Conservation (phyloP, 495 filamentous ascomycete species). For the Aspergillus panamensis region DNA sequence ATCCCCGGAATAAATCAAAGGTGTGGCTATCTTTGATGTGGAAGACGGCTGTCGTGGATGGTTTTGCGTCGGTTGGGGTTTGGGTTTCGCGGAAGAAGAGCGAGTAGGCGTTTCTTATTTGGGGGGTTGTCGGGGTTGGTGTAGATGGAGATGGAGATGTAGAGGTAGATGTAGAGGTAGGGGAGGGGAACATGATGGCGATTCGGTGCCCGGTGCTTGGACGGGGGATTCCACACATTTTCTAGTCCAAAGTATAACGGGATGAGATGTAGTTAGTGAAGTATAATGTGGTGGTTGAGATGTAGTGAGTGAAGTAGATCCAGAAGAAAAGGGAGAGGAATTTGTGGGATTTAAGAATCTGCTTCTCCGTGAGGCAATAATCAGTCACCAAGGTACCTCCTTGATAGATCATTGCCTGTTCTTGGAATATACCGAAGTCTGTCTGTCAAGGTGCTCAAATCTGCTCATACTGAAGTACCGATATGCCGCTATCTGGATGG, state of each 20-base stretch:
- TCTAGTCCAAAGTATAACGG: no score
- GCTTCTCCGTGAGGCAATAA: slow-evolving; percentile 3
- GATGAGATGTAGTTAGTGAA: not conserved
- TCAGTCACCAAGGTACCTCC: slow-evolving; percentile 15
- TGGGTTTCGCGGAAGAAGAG: slow-evolving; percentile 35
- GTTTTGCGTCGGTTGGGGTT: slow-evolving; percentile 6
- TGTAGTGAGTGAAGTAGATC: not conserved
- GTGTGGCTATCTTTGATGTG: slow-evolving; percentile 24
- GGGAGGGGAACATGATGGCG: slow-evolving; percentile 30
- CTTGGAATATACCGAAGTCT: not conserved
- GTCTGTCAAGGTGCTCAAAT: slow-evolving; percentile 18
- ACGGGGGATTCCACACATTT: slow-evolving; percentile 19
- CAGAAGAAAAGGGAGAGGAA: not conserved
- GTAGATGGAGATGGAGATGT: slow-evolving; percentile 10
- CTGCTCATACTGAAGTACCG: slow-evolving; percentile 13
- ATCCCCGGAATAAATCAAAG: slow-evolving; percentile 10
- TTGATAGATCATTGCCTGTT: not conserved
- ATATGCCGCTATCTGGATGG: slow-evolving; percentile 2
- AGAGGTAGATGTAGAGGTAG: slow-evolving; percentile 18
- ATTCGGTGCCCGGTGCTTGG: slow-evolving; percentile 22
- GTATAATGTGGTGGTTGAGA: not conserved
- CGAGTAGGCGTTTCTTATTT: slow-evolving; percentile 27
- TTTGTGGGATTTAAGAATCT: not conserved
- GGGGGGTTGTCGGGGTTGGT: slow-evolving; percentile 9
- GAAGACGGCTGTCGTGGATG: slow-evolving; percentile 30